phyloP scores from a whole-genome alignment of 2,329 filamentous ascomycete genomes.

The Sporothrix dimorphospora region DNA sequence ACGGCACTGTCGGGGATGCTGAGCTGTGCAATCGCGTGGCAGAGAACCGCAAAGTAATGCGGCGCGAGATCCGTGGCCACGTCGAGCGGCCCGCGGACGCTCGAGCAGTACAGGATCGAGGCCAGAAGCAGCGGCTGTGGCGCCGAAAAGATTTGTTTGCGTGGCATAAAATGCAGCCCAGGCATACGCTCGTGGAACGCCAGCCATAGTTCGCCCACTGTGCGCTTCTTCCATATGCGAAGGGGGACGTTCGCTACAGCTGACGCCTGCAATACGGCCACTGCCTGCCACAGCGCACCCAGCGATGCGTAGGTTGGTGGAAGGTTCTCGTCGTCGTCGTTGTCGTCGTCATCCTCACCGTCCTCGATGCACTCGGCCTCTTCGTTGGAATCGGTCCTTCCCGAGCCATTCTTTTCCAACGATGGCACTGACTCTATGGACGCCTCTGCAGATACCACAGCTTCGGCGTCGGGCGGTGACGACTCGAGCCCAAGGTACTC shows the following conservation, averaged over 20 bases:
- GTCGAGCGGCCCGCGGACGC: conserved; percentile 27
- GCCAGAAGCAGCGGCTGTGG: conserved; percentile 49
- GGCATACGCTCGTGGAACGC: conserved; percentile 50
- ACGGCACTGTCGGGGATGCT: conserved; percentile 30
- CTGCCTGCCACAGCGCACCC: conserved; percentile 29
- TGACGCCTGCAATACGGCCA: conserved; percentile 7
- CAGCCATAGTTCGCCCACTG: conserved; percentile 28
- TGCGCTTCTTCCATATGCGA: conserved; percentile 28
- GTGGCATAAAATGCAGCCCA: conserved; percentile 49
- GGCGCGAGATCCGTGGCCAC: conserved; percentile 29
- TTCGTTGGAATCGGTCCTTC: too few species aligned
- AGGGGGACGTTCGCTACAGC: neutral
- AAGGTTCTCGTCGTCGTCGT: neutral
- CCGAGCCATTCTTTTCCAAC: too few species aligned
- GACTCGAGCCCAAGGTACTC: conserved; percentile 20
- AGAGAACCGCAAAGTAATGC: conserved; percentile 33
- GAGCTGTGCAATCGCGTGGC: conserved; percentile 33
- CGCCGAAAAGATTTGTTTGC: conserved; percentile 47
- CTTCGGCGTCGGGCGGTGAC: neutral
- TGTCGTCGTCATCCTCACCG: neutral
- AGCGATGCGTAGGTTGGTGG: conserved; percentile 22
- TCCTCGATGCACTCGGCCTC: too few species aligned
- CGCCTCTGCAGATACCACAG: neutral
- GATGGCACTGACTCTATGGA: too few species aligned
- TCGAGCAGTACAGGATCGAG: conserved; percentile 49